Evolutionary conservation across 1,139 yeast genomes (phyloP).

Genomic region (Nakaseomyces delphensis): DNA sequence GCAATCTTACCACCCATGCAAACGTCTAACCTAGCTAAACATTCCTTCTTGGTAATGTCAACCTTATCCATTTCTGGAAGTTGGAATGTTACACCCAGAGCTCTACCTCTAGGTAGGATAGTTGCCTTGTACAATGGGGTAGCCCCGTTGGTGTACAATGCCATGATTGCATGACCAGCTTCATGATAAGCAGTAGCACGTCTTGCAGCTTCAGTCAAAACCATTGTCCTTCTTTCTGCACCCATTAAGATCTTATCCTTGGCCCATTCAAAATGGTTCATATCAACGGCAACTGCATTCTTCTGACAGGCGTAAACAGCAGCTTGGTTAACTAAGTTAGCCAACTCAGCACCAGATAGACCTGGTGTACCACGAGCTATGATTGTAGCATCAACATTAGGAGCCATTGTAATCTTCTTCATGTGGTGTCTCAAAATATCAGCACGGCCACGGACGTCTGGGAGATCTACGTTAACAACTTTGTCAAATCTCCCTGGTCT

Average conservation of each 20-base stretch:
- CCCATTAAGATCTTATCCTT: constrained; percentile 97
- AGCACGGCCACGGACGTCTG: constrained; percentile 95
- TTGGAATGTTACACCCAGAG: constrained; percentile 93
- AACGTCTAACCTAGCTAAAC: constrained; percentile 86
- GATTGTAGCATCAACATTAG: constrained; percentile 76
- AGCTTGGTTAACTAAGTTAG: constrained; percentile 94
- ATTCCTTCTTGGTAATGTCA: constrained; percentile 82
- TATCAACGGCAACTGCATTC: constrained; percentile 82
- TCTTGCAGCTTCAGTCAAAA: constrained; percentile 88
- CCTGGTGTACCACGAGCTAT: constrained; percentile 98
- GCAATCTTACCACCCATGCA: constrained; percentile 99
- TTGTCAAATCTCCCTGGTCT: constrained; percentile 98
- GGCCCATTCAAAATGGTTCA: constrained; percentile 97
- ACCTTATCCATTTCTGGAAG: constrained; percentile 98
- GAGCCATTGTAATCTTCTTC: constrained; percentile 78
- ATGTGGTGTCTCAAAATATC: constrained; percentile 89
- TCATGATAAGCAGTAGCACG: constrained; percentile 95
- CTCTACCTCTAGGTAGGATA: constrained; percentile 91
- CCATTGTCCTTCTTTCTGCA: constrained; percentile 96
- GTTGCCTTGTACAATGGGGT: constrained; percentile 95
- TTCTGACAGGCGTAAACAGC: constrained; percentile 94
- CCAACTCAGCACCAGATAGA: constrained; percentile 90
- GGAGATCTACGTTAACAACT: constrained; percentile 88
- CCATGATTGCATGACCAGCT: constrained; percentile 99
- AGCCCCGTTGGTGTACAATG: constrained; percentile 91